phyloP scores from a whole-genome alignment of 2,329 filamentous ascomycete genomes.

The Penicillium sp. region DNA sequence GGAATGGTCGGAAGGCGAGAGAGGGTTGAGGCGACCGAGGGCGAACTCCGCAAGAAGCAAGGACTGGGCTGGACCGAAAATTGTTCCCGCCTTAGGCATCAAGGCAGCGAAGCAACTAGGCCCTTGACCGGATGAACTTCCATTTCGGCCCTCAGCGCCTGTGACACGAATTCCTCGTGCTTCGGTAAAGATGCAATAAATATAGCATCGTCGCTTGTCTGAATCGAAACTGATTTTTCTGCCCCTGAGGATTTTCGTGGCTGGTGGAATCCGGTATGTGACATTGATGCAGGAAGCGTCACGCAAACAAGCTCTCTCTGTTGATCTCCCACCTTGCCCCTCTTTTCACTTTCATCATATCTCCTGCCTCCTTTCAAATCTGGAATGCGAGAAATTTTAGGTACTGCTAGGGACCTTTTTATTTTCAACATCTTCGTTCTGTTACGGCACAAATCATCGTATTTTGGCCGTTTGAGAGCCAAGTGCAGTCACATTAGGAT shows the following conservation, averaged over 20 bases:
- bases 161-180: not conserved
- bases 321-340: not conserved
- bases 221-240: not conserved
- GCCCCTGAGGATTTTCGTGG: not conserved
- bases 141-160: not conserved
- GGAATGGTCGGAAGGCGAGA: not conserved
- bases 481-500: constrained; percentile 21
- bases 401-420: not conserved
- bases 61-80: not conserved
- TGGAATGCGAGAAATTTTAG: not conserved
- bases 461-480: not conserved
- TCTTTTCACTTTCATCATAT: not conserved
- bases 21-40: not conserved
- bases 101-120: not conserved
- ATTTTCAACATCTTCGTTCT: not conserved
- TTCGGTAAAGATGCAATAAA: not conserved
- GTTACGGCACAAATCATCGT: no score
- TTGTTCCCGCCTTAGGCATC: constrained; percentile 11
- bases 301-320: not conserved
- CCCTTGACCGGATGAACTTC: not conserved
- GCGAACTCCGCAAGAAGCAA: constrained; percentile 2
- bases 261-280: not conserved
- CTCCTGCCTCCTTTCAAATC: not conserved
- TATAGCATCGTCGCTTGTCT: not conserved
- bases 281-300: not conserved